Evolutionary conservation across 2,329 filamentous ascomycete genomes (phyloP), one percentile per base, ranked within the genome.

Genomic region (Chrysosphaeria jannelii): DNA sequence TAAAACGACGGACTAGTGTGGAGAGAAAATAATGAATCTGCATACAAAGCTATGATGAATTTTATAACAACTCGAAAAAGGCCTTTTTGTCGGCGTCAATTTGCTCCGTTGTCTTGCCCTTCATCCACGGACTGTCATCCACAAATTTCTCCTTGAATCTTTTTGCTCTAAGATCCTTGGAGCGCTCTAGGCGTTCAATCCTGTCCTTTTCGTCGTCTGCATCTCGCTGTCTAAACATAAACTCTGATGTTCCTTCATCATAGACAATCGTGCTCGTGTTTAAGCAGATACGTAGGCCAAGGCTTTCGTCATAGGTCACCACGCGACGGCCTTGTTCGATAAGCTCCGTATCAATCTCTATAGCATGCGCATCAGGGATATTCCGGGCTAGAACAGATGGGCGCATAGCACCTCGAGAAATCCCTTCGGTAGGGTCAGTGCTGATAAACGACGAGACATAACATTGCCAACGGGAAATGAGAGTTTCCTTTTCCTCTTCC

Each of bases 391-490:
- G n/a, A n/a, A n/a, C n/a, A n/a, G n/a, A n/a, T n/a, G n/a, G n/a
- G n/a, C n/a, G n/a, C n/a, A n/a, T n/a, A n/a, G n/a, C n/a, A n/a
- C 55, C 53, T 23, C 65, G 52, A 5, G 56, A 48, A 3, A 85
- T 56, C 9, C 72, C 72, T 43, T 85, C 74, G 0, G 85, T 97
- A 2, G 75, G 72, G 37, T 90, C 76, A 13, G 79, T 59, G 31
- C 76, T 74, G 33, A 76, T 72, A 43, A 72, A 93, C 0, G 79
- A 78, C 10, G 81, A 79, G 27, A 90, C 75, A 40, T 97, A 97
- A 47, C 88, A 89, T 35, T 81, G 74, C 85, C 85, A 97, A 19
- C 64, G 57, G n/a, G n/a, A n/a, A n/a, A n/a, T n/a, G n/a, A n/a
- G n/a, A n/a, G n/a, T n/a, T n/a, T n/a, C n/a, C n/a, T n/a, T n/a